Evolutionary conservation across 768 basidiomycete species (phyloP).

Genomic region (Leccinum incarnatum): DNA sequence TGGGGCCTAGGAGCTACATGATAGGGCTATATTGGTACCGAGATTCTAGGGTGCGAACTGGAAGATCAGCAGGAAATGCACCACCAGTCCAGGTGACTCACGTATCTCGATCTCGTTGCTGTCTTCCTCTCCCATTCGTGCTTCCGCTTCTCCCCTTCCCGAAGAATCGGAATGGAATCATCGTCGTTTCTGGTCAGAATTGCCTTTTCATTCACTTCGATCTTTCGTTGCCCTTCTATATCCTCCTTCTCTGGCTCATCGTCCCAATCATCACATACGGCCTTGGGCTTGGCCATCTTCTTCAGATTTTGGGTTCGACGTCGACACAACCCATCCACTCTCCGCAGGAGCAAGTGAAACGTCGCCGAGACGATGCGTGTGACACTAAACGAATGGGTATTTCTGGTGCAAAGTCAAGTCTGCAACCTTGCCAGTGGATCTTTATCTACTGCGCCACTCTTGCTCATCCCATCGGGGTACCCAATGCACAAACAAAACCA

Average conservation of each 20-base stretch:
- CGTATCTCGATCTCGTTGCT: conserved; percentile 63
- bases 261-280: conserved; percentile 53
- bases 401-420: too few species aligned
- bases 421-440: too few species aligned
- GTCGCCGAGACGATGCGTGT: too few species aligned
- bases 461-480: too few species aligned
- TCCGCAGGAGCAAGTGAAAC: too few species aligned
- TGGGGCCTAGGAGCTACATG: not conserved
- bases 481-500: too few species aligned
- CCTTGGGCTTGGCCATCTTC: not conserved
- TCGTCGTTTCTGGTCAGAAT: not conserved
- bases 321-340: too few species aligned
- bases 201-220: not conserved
- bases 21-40: too few species aligned
- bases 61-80: conserved; percentile 5
- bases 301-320: too few species aligned
- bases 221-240: not conserved
- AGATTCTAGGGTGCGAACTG: too few species aligned
- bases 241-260: not conserved
- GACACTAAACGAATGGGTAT: too few species aligned
- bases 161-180: not conserved
- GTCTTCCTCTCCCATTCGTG: conserved; percentile 11
- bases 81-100: conserved; percentile 35
- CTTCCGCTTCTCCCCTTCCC: not conserved
- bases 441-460: too few species aligned